Conservation (phyloP, 768 basidiomycete species). For the Suillus subaureus region DNA sequence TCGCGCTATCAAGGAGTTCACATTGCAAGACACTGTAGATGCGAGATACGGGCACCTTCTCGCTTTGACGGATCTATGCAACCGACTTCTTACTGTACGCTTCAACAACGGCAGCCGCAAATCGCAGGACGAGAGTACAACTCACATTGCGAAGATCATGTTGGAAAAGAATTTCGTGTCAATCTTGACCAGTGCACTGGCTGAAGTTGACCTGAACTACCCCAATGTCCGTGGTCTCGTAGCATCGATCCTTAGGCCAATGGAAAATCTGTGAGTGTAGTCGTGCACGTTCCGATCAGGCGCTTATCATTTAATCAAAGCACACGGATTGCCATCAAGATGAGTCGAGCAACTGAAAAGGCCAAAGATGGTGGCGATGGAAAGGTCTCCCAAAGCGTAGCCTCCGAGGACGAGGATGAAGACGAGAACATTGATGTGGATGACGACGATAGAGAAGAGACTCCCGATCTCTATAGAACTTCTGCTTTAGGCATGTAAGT, state of each 20-base stretch:
- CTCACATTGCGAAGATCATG: conserved; percentile 97
- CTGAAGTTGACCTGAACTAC: conserved; percentile 95
- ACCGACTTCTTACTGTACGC: conserved; percentile 82
- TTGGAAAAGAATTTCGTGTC: conserved; percentile 96
- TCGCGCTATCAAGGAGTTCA: conserved; percentile 81
- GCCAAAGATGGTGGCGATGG: conserved; percentile 58
- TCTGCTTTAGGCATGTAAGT: conserved; percentile 93
- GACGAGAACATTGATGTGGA: conserved; percentile 63
- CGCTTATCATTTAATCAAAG: conserved; percentile 41
- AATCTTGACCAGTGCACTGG: conserved; percentile 81
- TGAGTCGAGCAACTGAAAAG: conserved; percentile 80
- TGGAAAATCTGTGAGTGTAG: conserved; percentile 80
- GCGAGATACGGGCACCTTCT: conserved; percentile 85
- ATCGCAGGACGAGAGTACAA: conserved; percentile 70
- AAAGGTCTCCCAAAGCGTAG: conserved; percentile 45
- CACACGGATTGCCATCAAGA: conserved; percentile 97
- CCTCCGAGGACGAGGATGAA: conserved; percentile 44
- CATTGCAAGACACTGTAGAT: conserved; percentile 61
- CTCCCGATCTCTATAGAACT: conserved; percentile 93
- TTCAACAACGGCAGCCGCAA: conserved; percentile 56
- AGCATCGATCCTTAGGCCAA: conserved; percentile 83
- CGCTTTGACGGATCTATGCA: conserved; percentile 84
- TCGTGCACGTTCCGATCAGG: neutral
- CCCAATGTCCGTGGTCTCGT: conserved; percentile 87
- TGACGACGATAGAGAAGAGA: conserved; percentile 67